A percentile compares a stretch with the other conserved stretches of the same genome.
Conservation (phyloP, 2,329 filamentous ascomycete species). For the Colletotrichum liaoningense region DNA sequence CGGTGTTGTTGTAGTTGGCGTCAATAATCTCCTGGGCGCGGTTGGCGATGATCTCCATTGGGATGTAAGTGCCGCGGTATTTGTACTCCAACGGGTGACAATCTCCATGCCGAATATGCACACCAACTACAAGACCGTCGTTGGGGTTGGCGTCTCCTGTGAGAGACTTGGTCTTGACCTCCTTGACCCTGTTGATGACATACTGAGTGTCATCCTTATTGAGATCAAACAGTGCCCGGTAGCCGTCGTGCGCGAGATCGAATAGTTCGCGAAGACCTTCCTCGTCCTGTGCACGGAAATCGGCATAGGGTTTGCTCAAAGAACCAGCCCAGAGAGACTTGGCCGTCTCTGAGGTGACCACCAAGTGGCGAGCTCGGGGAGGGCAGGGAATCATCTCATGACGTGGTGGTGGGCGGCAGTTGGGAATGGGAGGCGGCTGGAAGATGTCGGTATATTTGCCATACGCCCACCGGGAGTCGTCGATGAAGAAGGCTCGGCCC, state of each 20-base stretch:
- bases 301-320: conserved; percentile 65
- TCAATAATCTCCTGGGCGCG: conserved; percentile 68
- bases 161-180: conserved; percentile 62
- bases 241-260: conserved; percentile 75
- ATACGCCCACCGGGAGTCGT: conserved; percentile 87
- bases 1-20: conserved; percentile 56
- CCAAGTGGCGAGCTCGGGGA: conserved; percentile 77
- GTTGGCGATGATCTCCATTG: conserved; percentile 74
- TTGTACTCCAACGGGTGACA: conserved; percentile 81
- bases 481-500: conserved; percentile 82
- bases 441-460: conserved; percentile 82
- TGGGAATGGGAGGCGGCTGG: conserved; percentile 70
- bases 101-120: conserved; percentile 86
- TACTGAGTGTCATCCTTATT: conserved; percentile 74
- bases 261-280: conserved; percentile 70
- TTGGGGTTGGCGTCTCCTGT: conserved; percentile 55
- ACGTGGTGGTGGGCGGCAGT: conserved; percentile 77
- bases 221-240: conserved; percentile 80
- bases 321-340: conserved; percentile 72
- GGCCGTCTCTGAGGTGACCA: conserved; percentile 78
- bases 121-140: conserved; percentile 70
- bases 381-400: conserved; percentile 86
- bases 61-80: conserved; percentile 82
- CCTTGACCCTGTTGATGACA: conserved; percentile 67
- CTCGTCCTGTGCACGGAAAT: conserved; percentile 50